Conservation (phyloP, 2,329 filamentous ascomycete genomes). For the Diplodia seriata region DNA sequence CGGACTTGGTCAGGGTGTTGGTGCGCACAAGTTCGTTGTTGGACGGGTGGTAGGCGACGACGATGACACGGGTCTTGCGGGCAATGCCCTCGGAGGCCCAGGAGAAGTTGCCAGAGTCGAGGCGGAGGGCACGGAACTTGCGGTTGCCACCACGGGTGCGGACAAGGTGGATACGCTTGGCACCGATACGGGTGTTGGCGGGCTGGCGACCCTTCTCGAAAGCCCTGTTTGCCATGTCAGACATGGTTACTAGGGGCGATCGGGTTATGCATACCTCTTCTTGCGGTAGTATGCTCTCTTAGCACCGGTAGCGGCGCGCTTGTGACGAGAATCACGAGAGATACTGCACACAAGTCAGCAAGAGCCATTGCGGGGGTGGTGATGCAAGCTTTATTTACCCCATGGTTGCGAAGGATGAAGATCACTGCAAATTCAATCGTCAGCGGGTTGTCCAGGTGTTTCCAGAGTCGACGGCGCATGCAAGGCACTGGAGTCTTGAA, state of each 20-base stretch:
- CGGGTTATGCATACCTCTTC: constrained; percentile 66
- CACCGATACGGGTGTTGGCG: constrained; percentile 98
- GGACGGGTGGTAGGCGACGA: constrained; percentile 97
- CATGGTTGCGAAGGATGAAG: constrained; percentile 60
- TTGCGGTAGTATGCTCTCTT: constrained; percentile 71
- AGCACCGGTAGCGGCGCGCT: constrained; percentile 98
- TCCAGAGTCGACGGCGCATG: background rate
- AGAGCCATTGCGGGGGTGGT: constrained; percentile 29
- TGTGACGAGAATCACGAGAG: constrained; percentile 99
- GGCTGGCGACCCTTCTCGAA: constrained; percentile 99
- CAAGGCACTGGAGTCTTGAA: constrained; percentile 2
- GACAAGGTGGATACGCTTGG: constrained; percentile 96
- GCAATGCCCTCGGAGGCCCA: constrained; percentile 98
- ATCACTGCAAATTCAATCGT: constrained; percentile 37
- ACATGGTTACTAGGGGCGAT: constrained; percentile 64
- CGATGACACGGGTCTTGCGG: constrained; percentile 99
- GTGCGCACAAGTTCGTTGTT: constrained; percentile 99
- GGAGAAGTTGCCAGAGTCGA: constrained; percentile 99
- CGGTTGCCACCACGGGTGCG: constrained; percentile 98
- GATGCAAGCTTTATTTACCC: constrained; percentile 51
- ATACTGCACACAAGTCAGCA: constrained; percentile 70
- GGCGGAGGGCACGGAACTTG: constrained; percentile 98
- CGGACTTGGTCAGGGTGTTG: constrained; percentile 99
- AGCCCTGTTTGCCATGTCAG: constrained; percentile 74
- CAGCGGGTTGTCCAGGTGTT: constrained; percentile 10